A percentile compares a stretch with the other conserved stretches of the same genome.
phyloP scores from a whole-genome alignment of 75 land plant species.

The Picea glauca region DNA sequence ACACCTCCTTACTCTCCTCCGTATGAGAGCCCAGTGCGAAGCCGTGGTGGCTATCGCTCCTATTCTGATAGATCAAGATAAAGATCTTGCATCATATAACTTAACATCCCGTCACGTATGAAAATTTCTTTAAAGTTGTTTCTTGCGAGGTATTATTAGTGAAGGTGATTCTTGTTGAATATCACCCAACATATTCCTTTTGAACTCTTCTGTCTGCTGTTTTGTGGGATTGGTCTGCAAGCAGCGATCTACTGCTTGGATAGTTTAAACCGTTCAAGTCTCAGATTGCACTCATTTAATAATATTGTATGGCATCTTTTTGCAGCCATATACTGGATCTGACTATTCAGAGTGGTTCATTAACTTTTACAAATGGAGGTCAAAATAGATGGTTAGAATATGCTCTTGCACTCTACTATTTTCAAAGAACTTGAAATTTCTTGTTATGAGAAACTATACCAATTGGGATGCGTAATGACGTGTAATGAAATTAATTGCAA shows the following conservation, averaged over 20 bases:
- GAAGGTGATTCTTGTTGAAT: background rate
- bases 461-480: no score
- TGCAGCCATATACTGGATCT: background rate
- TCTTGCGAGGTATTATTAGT: background rate
- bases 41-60: conserved; percentile 10
- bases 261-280: background rate
- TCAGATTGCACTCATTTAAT: background rate
- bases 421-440: no score
- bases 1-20: conserved; percentile 54
- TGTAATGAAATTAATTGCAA: no score
- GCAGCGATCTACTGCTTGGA: background rate
- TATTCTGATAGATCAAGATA: conserved; percentile 3
- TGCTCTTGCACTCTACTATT: no score
- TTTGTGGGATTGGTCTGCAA: background rate
- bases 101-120: background rate
- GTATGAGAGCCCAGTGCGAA: conserved; percentile 39
- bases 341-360: background rate
- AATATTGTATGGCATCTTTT: background rate
- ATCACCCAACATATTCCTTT: background rate
- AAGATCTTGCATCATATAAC: background rate
- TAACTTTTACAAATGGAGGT: background rate
- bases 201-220: background rate
- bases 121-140: background rate
- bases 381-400: no score
- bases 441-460: no score